Percentiles rank a stretch among this genome's conserved stretches.
These are phyloP conservation scores for Solanum habrochaites DNA, from an alignment of 257 asterid species.

Conservation along the genomic window DNA sequence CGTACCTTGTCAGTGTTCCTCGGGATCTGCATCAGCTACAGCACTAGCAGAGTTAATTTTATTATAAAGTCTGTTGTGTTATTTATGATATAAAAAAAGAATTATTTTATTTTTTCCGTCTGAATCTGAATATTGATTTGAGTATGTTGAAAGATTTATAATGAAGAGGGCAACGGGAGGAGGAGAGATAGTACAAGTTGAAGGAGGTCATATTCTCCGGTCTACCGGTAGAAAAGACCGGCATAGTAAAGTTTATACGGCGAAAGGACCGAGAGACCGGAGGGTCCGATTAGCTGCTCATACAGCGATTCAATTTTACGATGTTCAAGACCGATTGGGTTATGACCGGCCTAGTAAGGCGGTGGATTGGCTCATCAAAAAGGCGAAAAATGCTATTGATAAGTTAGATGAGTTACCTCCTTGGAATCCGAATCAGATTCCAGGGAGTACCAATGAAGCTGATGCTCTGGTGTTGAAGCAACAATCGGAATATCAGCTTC, in stretches of 20 bases:
- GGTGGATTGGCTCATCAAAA: conserved; percentile 91
- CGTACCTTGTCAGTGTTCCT: conserved; percentile 6
- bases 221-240: conserved; percentile 90
- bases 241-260: conserved; percentile 96
- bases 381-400: conserved; percentile 83
- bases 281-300: conserved; percentile 94
- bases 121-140: neutral
- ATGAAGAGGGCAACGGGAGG: conserved; percentile 1
- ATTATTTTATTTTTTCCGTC: too few species aligned
- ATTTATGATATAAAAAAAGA: neutral
- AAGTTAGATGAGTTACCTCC: conserved; percentile 94
- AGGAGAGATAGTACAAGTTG: conserved; percentile 89
- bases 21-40: conserved; percentile 27
- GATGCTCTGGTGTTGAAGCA: conserved; percentile 6
- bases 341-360: conserved; percentile 99
- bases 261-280: conserved; percentile 94
- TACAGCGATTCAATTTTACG: conserved; percentile 94
- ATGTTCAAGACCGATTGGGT: conserved; percentile 93
- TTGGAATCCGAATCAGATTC: conserved; percentile 47
- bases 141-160: neutral
- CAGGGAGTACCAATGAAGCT: neutral
- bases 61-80: neutral
- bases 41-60: neutral
- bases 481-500: neutral
- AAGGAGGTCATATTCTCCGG: conserved; percentile 96